Conservation (phyloP, 148 eudicot genomes). For the Cornus florida region DNA sequence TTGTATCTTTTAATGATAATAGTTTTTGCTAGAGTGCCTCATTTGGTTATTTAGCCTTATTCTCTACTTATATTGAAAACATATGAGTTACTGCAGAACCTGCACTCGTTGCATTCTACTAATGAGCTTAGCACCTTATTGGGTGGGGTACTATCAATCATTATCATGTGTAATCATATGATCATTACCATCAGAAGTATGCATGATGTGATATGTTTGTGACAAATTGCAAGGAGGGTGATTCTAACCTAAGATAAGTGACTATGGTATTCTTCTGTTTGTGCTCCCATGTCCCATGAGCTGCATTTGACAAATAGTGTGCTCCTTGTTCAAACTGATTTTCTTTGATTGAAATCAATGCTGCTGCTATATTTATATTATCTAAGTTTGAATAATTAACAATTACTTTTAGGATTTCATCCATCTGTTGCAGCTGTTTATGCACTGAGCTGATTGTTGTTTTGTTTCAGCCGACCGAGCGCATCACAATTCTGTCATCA, state of each 20-base stretch:
- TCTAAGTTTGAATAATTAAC: not conserved
- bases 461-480: slow-evolving; percentile 75
- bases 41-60: too few species aligned
- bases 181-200: not conserved
- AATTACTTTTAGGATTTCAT: not conserved
- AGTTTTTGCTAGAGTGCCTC: too few species aligned
- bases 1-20: too few species aligned
- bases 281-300: not conserved
- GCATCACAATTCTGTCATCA: slow-evolving; percentile 79
- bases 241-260: not conserved
- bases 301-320: not conserved
- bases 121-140: not conserved
- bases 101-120: not conserved
- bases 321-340: not conserved
- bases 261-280: not conserved
- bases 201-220: not conserved
- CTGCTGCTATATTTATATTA: not conserved
- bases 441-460: slow-evolving; percentile 1
- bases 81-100: not conserved
- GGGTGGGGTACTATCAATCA: not conserved
- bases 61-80: too few species aligned
- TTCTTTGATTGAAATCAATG: slow-evolving; percentile 1
- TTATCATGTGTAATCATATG: not conserved
- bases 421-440: slow-evolving; percentile 7
- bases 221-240: not conserved